A percentile compares a stretch with the other conserved stretches of the same genome.
phyloP scores from a whole-genome alignment of 768 basidiomycete species.

The Flagelloscypha sp. region DNA sequence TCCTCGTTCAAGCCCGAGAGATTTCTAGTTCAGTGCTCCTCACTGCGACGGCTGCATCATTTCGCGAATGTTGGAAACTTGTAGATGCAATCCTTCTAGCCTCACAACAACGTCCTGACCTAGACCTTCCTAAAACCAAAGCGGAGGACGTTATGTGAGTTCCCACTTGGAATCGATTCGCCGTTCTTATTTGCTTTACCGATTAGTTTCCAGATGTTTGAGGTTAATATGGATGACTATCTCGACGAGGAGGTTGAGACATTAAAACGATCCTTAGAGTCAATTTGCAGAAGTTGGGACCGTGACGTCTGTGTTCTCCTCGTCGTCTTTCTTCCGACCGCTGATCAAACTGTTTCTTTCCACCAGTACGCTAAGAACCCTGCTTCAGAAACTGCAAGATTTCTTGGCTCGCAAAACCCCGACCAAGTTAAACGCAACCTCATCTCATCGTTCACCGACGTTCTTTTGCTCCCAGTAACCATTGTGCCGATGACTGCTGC shows the following conservation, averaged over 20 bases:
- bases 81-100: constrained; percentile 68
- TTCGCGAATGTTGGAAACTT: constrained; percentile 80
- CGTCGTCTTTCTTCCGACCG: not conserved
- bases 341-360: constrained; percentile 7
- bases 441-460: constrained; percentile 82
- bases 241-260: constrained; percentile 88
- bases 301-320: constrained; percentile 39
- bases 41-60: constrained; percentile 82
- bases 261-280: constrained; percentile 65
- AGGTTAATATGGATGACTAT: constrained; percentile 95
- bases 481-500: constrained; percentile 74
- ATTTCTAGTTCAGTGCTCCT: constrained; percentile 66
- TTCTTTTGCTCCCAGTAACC: constrained; percentile 87
- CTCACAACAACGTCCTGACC: constrained; percentile 30
- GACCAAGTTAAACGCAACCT: constrained; percentile 90
- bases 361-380: constrained; percentile 11
- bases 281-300: constrained; percentile 77
- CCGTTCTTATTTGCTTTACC: constrained; percentile 8
- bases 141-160: constrained; percentile 83
- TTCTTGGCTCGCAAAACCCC: constrained; percentile 80
- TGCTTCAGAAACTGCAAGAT: constrained; percentile 37
- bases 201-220: constrained; percentile 91
- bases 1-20: constrained; percentile 71
- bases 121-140: constrained; percentile 36
- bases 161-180: constrained; percentile 9